A percentile compares a stretch with the other conserved stretches of the same genome.
Conservation (phyloP, 1,284 basidiomycete species). For the Cystobasidiaceae sp. region DNA sequence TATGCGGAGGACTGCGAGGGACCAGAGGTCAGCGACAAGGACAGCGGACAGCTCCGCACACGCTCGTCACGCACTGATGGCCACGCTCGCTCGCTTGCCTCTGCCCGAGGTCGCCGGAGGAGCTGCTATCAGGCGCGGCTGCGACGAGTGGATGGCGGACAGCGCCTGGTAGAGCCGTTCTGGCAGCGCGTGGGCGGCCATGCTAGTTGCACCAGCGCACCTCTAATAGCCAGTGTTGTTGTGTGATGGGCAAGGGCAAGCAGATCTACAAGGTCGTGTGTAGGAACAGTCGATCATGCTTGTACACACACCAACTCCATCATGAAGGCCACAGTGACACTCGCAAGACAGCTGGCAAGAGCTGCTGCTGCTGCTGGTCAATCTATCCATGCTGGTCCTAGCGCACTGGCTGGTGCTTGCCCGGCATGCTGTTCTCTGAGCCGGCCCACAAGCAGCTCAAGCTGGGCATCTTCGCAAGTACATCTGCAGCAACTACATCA, state of each 20-base stretch:
- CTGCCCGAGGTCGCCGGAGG: constrained; percentile 22
- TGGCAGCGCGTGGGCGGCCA: constrained; percentile 9
- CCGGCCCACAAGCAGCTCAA: background rate
- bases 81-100: constrained; percentile 37
- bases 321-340: background rate
- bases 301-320: background rate
- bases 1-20: constrained; percentile 18
- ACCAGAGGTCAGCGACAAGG: background rate
- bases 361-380: background rate
- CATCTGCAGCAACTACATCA: background rate
- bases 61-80: constrained; percentile 37
- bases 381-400: too few species aligned
- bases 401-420: too few species aligned
- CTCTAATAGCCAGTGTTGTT: background rate
- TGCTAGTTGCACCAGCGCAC: background rate
- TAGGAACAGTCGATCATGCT: too few species aligned
- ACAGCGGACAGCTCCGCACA: background rate
- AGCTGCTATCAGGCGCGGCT: constrained; percentile 33
- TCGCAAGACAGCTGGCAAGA: background rate
- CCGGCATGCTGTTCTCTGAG: background rate
- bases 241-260: background rate
- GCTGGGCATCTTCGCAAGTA: background rate
- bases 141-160: constrained; percentile 21
- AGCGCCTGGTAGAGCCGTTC: constrained; percentile 30
- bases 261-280: background rate